Percentiles rank a stretch among this genome's conserved stretches.
Evolutionary conservation across 371 early-diverging fungal genomes (phyloP).

Genomic region (Lichtheimia hyalospora): DNA sequence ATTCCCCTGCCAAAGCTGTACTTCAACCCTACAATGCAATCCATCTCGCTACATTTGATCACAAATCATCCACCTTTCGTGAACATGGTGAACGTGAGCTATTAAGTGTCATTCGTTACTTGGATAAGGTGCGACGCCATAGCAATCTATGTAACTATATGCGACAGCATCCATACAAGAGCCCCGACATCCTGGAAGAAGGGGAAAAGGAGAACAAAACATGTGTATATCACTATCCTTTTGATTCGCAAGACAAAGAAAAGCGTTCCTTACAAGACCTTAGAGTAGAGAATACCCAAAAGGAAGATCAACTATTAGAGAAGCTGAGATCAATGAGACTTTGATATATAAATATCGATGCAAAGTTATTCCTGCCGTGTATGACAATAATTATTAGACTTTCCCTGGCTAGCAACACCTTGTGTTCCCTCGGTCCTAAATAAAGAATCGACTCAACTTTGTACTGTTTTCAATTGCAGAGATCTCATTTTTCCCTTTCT

Average conservation of each 20-base stretch:
- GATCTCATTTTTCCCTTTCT: not conserved
- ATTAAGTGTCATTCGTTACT: constrained; percentile 6
- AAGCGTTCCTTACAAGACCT: too few relatives aligned
- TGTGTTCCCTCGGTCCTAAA: constrained; percentile 6
- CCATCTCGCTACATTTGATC: constrained; percentile 26
- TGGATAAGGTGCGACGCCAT: constrained; percentile 5
- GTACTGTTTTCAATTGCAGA: constrained; percentile 7
- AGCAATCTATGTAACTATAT: constrained; percentile 19
- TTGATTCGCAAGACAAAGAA: too few relatives aligned
- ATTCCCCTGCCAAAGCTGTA: constrained; percentile 60
- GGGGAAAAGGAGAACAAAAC: constrained; percentile 2
- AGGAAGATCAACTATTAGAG: too few relatives aligned
- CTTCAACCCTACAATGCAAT: constrained; percentile 67
- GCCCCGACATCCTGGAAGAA: constrained; percentile 1
- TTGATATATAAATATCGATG: too few relatives aligned
- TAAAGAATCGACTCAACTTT: constrained; percentile 4
- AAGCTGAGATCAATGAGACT: too few relatives aligned
- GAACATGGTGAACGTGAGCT: constrained; percentile 16
- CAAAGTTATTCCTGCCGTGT: not conserved
- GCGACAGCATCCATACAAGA: constrained; percentile 8
- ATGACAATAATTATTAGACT: not conserved
- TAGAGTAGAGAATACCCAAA: too few relatives aligned
- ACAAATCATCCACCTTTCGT: constrained; percentile 1
- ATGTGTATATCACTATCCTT: constrained; percentile 7
- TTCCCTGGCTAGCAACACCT: not conserved